Conservation (phyloP, 2,329 filamentous ascomycete species). For the Delphinella strobiligena region DNA sequence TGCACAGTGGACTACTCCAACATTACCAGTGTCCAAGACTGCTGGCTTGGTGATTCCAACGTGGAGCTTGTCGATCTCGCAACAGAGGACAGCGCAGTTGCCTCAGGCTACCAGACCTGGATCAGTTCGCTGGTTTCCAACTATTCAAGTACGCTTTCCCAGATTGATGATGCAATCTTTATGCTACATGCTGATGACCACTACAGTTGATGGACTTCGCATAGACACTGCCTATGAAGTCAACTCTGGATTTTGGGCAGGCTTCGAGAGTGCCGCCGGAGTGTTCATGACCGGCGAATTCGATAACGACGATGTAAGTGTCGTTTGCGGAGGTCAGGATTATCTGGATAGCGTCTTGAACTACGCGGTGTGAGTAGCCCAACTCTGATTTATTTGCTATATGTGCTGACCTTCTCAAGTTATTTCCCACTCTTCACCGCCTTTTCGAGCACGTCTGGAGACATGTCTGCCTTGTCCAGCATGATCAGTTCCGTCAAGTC, state of each 20-base stretch:
- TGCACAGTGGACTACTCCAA: constrained; percentile 47
- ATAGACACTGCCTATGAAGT: constrained; percentile 39
- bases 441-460: constrained; percentile 24
- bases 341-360: constrained; percentile 35
- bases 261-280: constrained; percentile 22
- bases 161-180: not conserved
- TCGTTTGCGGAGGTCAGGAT: constrained; percentile 31
- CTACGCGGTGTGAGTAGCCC: constrained; percentile 26
- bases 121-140: constrained; percentile 44
- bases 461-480: constrained; percentile 26
- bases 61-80: constrained; percentile 51
- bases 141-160: constrained; percentile 34
- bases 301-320: constrained; percentile 23
- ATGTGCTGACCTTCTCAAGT: constrained; percentile 17
- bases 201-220: constrained; percentile 38
- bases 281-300: constrained; percentile 38
- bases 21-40: constrained; percentile 27
- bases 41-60: constrained; percentile 43
- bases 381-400: not conserved
- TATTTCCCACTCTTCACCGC: constrained; percentile 27
- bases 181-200: not conserved
- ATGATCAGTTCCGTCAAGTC: constrained; percentile 20
- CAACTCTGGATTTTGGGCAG: constrained; percentile 28
- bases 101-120: constrained; percentile 45
- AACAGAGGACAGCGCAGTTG: constrained; percentile 40